Percentiles rank a stretch among this genome's conserved stretches.
Conservation (phyloP, 1,139 yeast species). For the Zygoascus meyerae region DNA sequence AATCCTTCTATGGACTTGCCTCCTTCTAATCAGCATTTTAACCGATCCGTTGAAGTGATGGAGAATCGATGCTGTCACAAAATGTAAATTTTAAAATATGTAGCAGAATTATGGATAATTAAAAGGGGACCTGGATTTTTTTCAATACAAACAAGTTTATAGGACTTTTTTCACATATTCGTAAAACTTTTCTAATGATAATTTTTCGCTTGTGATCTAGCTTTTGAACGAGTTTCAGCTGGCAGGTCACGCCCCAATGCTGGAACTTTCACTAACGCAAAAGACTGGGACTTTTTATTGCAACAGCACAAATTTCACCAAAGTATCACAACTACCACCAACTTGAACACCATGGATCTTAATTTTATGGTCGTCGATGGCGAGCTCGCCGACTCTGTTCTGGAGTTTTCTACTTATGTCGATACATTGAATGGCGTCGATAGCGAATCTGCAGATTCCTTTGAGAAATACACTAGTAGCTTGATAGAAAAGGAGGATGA, state of each 20-base stretch:
- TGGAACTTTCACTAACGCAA: no score
- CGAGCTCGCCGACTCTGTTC: constrained; percentile 34
- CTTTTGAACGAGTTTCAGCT: no score
- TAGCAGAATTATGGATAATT: background rate
- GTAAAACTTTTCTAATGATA: no score
- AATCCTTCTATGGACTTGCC: constrained; percentile 86
- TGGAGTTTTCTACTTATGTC: constrained; percentile 36
- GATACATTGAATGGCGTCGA: constrained; percentile 32
- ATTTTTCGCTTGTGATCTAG: no score
- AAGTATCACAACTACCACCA: constrained; percentile 3
- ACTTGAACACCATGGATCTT: constrained; percentile 11
- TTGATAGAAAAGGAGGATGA: constrained; percentile 23
- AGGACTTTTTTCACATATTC: no score
- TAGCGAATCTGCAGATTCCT: constrained; percentile 21
- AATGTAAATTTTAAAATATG: background rate
- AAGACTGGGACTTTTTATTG: no score
- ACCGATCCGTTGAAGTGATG: constrained; percentile 54
- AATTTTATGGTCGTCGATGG: constrained; percentile 35
- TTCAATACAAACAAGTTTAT: no score
- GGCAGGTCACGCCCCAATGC: no score
- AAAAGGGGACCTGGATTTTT: no score
- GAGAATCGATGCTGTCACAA: constrained; percentile 30
- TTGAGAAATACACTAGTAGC: constrained; percentile 24
- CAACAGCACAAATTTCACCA: background rate
- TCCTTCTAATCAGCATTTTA: constrained; percentile 62